phyloP scores from a whole-genome alignment of 352 stramenopile species.

The Phytophthora hibernalis region DNA sequence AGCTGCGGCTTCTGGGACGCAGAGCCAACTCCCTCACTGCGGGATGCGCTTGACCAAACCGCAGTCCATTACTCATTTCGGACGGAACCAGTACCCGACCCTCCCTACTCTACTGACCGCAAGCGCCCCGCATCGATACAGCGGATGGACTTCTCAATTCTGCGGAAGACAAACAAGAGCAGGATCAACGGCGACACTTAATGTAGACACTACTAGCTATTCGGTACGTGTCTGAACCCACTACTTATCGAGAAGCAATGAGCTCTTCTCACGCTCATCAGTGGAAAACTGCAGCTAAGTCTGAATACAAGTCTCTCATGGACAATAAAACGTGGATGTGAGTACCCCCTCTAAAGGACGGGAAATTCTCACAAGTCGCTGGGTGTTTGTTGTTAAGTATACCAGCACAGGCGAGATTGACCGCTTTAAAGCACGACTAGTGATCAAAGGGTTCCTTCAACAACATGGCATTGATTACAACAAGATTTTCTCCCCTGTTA shows the following conservation, averaged over 20 bases:
- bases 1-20: no score
- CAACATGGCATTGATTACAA: conserved; percentile 9
- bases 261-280: conserved; percentile 9
- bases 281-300: conserved; percentile 3
- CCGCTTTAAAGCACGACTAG: no score
- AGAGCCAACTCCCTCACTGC: no score
- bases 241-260: conserved; percentile 8
- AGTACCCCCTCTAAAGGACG: conserved; percentile 1
- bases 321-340: conserved; percentile 5
- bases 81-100: no score
- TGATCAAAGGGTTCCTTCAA: conserved; percentile 1
- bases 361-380: background rate
- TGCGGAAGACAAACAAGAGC: background rate
- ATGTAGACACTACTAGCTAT: no score
- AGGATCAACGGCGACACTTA: conserved; percentile 4
- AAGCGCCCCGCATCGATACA: no score
- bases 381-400: background rate
- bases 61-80: no score
- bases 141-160: no score
- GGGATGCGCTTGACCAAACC: no score
- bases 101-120: no score
- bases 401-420: no score
- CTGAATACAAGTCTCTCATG: conserved; percentile 5
- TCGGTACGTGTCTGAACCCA: conserved; percentile 13
- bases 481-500: background rate